Base-by-base conservation (phyloP, 371 early-diverging fungal species). In the Neoconidiobolus thromboides region DNA sequence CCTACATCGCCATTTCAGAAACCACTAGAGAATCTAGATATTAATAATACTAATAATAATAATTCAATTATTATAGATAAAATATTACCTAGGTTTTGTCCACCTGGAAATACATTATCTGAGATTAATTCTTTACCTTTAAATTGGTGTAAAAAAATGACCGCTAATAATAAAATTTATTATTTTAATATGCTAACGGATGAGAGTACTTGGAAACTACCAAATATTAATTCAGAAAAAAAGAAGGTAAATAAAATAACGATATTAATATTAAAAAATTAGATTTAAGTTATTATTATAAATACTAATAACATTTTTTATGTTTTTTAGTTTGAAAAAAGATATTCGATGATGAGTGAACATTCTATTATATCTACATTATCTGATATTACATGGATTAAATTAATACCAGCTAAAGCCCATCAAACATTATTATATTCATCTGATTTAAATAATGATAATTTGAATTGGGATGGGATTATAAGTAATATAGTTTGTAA, bases 101-200 rank as follows among this genome's bases (percentile, higher is more conserved):
- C 37, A 9, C 48, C 48, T 58, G 58, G 48, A 7, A 58, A 49
- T 44, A 57, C 57, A 12, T 38, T 54, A 55, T 46, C 46, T 14
- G 36, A 58, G 4, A 48, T 58, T 2, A 58, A 58, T 43, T 36
- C 36, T 10, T 47, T 58, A 58, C 12, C 38, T 58, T 36, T 37
- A 52, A 72, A 73, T 63, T 88, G 78, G 83, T 69, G 70, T 37
- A 68, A 72, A 48, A 74, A 80, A 50, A 64, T 65, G 46, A 67
- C 78, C 55, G 63, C 77, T 44, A 73, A 80, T 59, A 87, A 87
- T 5, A 73, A 79, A 57, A 68, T 72, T 9, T 87, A 83, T 68
- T 85, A 74, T 65, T 83, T 74, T 61, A 86, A 86, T 70, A 71
- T 79, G 53, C 70, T 78, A 52, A 81, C 84, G 9, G 78, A 85